A percentile compares a stretch with the other conserved stretches of the same genome.
These are phyloP conservation scores for Ajuga chamaepitys DNA, from an alignment of 257 asterid species.

Conservation along the genomic window DNA sequence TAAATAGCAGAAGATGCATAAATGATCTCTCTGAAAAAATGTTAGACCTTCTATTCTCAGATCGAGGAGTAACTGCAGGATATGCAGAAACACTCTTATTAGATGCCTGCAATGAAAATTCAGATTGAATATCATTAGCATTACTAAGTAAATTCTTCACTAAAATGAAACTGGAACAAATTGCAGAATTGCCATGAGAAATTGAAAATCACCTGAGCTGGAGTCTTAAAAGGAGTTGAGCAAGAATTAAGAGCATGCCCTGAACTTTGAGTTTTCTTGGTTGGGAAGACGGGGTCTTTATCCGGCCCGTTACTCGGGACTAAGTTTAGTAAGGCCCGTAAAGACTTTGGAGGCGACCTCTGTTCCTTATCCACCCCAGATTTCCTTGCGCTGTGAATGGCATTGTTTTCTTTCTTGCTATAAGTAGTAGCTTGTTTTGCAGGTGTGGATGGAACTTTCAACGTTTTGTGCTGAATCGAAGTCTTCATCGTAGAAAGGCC, in stretches of 20 bases:
- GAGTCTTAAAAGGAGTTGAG: slow-evolving; percentile 17
- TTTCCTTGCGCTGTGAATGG: slow-evolving; percentile 23
- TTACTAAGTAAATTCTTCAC: neutral
- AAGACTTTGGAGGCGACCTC: slow-evolving; percentile 37
- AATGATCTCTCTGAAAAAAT: neutral
- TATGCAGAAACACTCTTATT: slow-evolving; percentile 26
- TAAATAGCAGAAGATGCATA: neutral
- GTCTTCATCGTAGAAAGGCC: slow-evolving; percentile 44
- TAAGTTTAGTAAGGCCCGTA: slow-evolving; percentile 36
- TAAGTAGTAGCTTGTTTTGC: slow-evolving; percentile 34
- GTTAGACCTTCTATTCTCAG: slow-evolving; percentile 50
- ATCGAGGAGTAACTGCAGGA: slow-evolving; percentile 36
- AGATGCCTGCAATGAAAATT: slow-evolving; percentile 32
- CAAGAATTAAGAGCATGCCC: slow-evolving; percentile 11
- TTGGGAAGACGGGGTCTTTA: slow-evolving; percentile 20
- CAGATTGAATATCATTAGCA: neutral
- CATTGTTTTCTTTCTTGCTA: slow-evolving; percentile 27
- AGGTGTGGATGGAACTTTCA: slow-evolving; percentile 39
- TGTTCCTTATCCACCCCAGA: slow-evolving; percentile 23
- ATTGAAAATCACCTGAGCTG: slow-evolving; percentile 22
- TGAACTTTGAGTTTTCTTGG: slow-evolving; percentile 26
- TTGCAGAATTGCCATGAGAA: neutral
- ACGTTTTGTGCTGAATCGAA: slow-evolving; percentile 36
- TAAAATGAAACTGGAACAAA: neutral
- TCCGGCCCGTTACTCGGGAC: slow-evolving; percentile 28